Base-by-base conservation (phyloP, 805 yeast species). In the Maudiozyma barnettii region DNA sequence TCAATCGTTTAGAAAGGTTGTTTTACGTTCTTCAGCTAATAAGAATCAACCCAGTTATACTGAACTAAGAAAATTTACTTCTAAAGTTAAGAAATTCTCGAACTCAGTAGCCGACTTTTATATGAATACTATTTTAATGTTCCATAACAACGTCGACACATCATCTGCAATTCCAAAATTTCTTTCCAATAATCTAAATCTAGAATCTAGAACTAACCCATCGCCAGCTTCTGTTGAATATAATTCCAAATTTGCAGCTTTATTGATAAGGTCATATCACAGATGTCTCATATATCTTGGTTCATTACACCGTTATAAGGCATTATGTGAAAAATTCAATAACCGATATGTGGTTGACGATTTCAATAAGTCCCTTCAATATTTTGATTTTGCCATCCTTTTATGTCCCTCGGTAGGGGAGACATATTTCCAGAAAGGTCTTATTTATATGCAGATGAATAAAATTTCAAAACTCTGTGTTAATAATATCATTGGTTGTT, bases 391-490 rank as follows among this genome's bases (percentile, higher is more conserved):
- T 41, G 79, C 87, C 18, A 73, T 78, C 30, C 57, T 76, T 23
- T 63, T 83, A 18, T 61, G 82, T 23, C 90, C 91, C 1, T 77
- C 86, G 0, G 69, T 81, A 48, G 84, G 84, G 45, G 89, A 82
- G 55, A 52, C 82, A 79, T 26, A 55, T 47, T 52, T 60, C 39
- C 66, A 63, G 42, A 52, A 52, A 33, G 62, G 63, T 26, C 47
- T 63, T 46, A 49, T 60, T 4, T 55, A 57, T 47, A 49, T 60
- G 8, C 60, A 56, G 41, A 54, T 63, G 18, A 52, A 58, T n/a
- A 52, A 54, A 44, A 49, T 55, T 21, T 61, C 63, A 1, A 26
- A 45, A 10, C 58, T 62, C 4, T 44, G 51, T 9, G 56, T 62
- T 48, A 55, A 60, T 39, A 56, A 61, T 45, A 66, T 77, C 42